Percentiles rank a stretch among this genome's conserved stretches.
These are phyloP conservation scores for Syzygium malaccense DNA, from an alignment of 441 rosid species.

Conservation along the genomic window DNA sequence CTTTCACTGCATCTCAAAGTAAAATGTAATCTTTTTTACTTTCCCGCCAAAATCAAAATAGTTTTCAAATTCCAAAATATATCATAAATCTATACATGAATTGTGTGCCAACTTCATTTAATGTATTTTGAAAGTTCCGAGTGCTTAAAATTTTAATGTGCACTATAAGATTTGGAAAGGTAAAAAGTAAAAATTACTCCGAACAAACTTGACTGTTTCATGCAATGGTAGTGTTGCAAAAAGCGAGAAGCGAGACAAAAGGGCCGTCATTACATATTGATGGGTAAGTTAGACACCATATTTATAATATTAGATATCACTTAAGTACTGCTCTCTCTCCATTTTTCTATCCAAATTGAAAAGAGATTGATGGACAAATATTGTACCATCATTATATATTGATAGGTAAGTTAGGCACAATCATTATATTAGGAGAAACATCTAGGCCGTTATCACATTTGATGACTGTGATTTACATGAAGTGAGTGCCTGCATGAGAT, in stretches of 20 bases:
- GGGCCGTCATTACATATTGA: too few relatives aligned
- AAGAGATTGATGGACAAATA: neutral
- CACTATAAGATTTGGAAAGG: neutral
- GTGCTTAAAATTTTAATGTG: neutral
- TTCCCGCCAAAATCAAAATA: neutral
- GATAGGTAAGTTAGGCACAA: neutral
- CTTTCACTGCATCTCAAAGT: neutral
- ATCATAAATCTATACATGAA: neutral
- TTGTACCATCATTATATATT: neutral
- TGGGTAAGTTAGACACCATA: too few relatives aligned
- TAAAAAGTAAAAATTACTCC: neutral
- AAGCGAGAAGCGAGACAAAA: neutral
- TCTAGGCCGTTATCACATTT: neutral
- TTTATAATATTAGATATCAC: neutral
- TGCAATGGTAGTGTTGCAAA: neutral
- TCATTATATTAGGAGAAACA: neutral
- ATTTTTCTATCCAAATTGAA: neutral
- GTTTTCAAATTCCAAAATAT: neutral
- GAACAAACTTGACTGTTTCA: neutral
- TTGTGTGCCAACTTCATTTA: rapidly evolving
- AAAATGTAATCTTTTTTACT: neutral
- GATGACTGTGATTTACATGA: neutral
- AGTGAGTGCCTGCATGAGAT: neutral
- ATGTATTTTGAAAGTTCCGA: neutral
- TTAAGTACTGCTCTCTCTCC: neutral